Base-by-base conservation (phyloP, 805 yeast species). In the Lipomyces anomalus region DNA sequence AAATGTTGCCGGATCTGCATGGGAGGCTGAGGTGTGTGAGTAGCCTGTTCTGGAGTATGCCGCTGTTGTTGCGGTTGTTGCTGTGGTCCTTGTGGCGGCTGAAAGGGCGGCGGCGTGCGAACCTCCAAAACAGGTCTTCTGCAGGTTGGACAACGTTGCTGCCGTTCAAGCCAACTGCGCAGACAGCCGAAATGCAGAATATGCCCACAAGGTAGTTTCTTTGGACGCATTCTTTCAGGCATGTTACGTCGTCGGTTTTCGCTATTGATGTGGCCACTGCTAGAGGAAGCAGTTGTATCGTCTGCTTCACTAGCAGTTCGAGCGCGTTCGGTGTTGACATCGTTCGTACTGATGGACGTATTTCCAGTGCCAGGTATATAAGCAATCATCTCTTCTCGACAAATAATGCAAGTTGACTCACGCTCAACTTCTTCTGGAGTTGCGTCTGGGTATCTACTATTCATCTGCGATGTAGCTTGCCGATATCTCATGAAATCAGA, bases 71-170 rank as follows among this genome's bases (percentile, higher is more conserved):
- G 20, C 22, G 24, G 24, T 13, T n/a, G 42, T 9, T 20, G 6
- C 39, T 20, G 13, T 18, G 21, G 21, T 5, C 11, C 38, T 29
- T 6, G 32, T 7, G 32, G 39, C 4, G 36, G 48, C 18, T 34
- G 28, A 33, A 30, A 13, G 21, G 38, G 23, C 3, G 42, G 22
- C 3, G 53, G 40, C 26, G 7, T 20, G 21, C 42, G 21, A 4
- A 30, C 9, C 9, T 61, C 68, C 52, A 78, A 73, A 1, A 87
- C 94, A 7, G 79, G 76, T 24, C 81, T 71, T 50, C 95, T 72
- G 63, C 98, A 92, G 43, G 89, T 78, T 1, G 98, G 98, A 67
- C 98, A 92, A n/a, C 78, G 76, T 56, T 82, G 90, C 0, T 95
- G 86, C 53, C 95, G 75, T 60, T 85, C 94, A 56, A 92, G 71